phyloP scores from a whole-genome alignment of 129 eudicot species.

The Erigeron canadensis region DNA sequence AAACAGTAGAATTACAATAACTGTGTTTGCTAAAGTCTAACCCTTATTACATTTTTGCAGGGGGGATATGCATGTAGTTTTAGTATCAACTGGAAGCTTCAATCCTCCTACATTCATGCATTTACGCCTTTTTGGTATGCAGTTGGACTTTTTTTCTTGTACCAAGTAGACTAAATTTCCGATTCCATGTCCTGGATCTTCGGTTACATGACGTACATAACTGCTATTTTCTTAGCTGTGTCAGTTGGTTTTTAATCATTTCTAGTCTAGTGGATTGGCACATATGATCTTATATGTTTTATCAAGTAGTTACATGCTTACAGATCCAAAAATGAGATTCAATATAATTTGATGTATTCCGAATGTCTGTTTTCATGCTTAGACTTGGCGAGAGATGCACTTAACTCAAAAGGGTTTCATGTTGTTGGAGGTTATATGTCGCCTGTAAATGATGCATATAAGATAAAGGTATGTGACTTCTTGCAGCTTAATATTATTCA shows the following conservation, averaged over 20 bases:
- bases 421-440: conserved; percentile 97
- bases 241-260: too few species aligned
- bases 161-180: too few species aligned
- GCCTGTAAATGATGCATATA: conserved; percentile 90
- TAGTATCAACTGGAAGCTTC: conserved; percentile 91
- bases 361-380: conserved; percentile 27
- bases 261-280: too few species aligned
- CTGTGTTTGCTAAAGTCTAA: too few species aligned
- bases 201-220: not conserved
- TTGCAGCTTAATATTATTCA: conserved; percentile 5
- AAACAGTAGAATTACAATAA: too few species aligned
- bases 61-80: conserved; percentile 48
- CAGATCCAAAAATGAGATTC: not conserved
- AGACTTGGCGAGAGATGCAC: conserved; percentile 93
- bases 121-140: conserved; percentile 87
- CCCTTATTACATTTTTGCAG: conserved; percentile 41
- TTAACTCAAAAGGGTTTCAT: conserved; percentile 62
- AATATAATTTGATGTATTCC: conserved; percentile 6
- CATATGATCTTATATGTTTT: too few species aligned
- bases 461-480: conserved; percentile 59
- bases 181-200: not conserved
- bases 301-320: too few species aligned
- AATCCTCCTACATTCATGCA: conserved; percentile 98
- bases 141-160: too few species aligned
- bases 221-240: too few species aligned